A percentile compares a stretch with the other conserved stretches of the same genome.
These are phyloP conservation scores for Oryza meridionalis DNA, from an alignment of 176 grass and related monocot species.

Conservation along the genomic window DNA sequence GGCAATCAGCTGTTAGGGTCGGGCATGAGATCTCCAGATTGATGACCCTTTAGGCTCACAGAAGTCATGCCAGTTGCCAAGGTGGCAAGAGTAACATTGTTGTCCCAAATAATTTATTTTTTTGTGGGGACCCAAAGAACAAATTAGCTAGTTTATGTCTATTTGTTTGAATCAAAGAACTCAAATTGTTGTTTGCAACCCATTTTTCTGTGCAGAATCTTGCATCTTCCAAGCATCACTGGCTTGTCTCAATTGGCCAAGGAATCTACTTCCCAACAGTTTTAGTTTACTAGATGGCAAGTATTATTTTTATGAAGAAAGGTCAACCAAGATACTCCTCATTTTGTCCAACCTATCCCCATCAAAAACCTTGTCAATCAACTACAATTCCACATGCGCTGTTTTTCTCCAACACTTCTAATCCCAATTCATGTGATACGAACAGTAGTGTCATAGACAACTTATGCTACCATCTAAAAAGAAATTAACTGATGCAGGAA, in stretches of 20 bases:
- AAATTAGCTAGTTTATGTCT: slow-evolving; percentile 42
- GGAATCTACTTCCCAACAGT: slow-evolving; percentile 39
- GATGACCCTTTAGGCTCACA: slow-evolving; percentile 49
- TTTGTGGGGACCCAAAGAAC: background rate
- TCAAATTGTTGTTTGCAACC: slow-evolving; percentile 44
- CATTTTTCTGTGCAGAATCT: slow-evolving; percentile 53
- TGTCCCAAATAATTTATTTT: background rate
- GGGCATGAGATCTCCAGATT: slow-evolving; percentile 15
- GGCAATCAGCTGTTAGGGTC: slow-evolving; percentile 10
- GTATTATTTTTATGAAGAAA: slow-evolving; percentile 51
- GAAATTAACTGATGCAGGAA: slow-evolving; percentile 5
- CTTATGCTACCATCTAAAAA: slow-evolving; percentile 6
- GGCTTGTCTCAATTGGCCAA: slow-evolving; percentile 30
- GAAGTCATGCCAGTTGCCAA: slow-evolving; percentile 34
- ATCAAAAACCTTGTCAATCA: slow-evolving; percentile 22
- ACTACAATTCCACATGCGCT: slow-evolving; percentile 28
- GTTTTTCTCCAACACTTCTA: slow-evolving; percentile 17
- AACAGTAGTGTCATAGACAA: background rate
- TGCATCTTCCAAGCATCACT: slow-evolving; percentile 49
- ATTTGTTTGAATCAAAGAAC: slow-evolving; percentile 31
- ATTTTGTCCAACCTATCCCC: slow-evolving; percentile 19
- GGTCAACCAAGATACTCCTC: slow-evolving; percentile 49
- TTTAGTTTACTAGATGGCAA: slow-evolving; percentile 2
- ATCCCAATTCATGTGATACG: slow-evolving; percentile 4
- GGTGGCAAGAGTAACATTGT: slow-evolving; percentile 7